A percentile compares a stretch with the other conserved stretches of the same genome.
These are phyloP conservation scores for Isoetes engelmannii DNA, from an alignment of 83 land plant genomes.

Conservation along the genomic window DNA sequence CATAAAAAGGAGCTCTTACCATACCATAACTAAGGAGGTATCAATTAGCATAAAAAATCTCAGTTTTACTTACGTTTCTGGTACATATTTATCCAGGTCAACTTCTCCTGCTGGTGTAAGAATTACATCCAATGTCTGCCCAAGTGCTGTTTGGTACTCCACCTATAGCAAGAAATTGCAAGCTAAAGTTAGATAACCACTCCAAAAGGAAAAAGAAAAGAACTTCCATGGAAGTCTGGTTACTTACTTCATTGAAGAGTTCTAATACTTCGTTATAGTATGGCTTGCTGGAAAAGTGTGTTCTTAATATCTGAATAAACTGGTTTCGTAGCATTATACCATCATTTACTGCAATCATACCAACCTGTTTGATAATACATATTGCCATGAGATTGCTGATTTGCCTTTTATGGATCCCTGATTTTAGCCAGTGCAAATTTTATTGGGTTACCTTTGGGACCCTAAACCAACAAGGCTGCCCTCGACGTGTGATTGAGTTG, in stretches of 20 bases:
- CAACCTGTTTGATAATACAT: conserved; percentile 49
- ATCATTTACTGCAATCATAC: conserved; percentile 87
- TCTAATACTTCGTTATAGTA: conserved; percentile 81
- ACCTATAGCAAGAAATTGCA: conserved; percentile 41
- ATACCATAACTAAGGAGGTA: neutral
- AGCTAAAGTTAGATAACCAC: neutral
- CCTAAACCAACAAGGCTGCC: conserved; percentile 99
- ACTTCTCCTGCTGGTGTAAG: conserved; percentile 88
- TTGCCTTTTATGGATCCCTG: no score
- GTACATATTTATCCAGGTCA: conserved; percentile 73
- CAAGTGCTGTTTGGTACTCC: conserved; percentile 89
- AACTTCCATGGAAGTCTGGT: neutral
- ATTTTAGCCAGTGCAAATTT: neutral
- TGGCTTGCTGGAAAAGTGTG: conserved; percentile 63
- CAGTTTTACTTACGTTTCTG: conserved; percentile 56
- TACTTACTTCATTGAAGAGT: conserved; percentile 82
- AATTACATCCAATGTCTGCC: conserved; percentile 93
- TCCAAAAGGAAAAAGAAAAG: neutral
- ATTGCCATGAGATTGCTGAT: neutral
- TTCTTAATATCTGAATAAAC: conserved; percentile 65
- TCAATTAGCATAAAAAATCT: neutral
- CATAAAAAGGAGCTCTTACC: conserved; percentile 1
- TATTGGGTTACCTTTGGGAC: conserved; percentile 50
- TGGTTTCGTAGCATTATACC: conserved; percentile 88
- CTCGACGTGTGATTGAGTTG: conserved; percentile 71